Evolutionary conservation across 2,329 filamentous ascomycete genomes (phyloP), one percentile per base, ranked within the genome.

Genomic region (Septoria linicola): DNA sequence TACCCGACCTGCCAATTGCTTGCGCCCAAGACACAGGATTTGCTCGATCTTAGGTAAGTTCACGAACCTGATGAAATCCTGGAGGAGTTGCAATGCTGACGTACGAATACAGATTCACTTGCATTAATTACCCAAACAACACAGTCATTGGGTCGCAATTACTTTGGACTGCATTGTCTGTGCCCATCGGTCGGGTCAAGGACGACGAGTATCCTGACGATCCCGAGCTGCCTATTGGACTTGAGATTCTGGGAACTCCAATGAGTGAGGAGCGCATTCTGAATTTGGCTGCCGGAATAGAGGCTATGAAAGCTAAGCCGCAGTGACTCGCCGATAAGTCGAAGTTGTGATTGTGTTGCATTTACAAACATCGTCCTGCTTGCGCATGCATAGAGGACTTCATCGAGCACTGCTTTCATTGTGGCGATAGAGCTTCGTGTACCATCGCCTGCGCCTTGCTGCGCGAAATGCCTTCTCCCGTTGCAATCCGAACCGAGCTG

Each of bases 1-100:
- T 65, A 69, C 36, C 69, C 69, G 1, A 68, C 68, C 21, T 66
- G 67, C 3, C 59, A 66, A 43, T 55, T 68, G 0, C 62, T 70
- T 8, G 64, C 70, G 8, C 69, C 68, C 3, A 65, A 60, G 16
- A 63, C 66, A 13, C 49, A 64, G 36, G 67, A 70, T 53, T 59
- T 68, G 7, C 53, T 62, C 7, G 63, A 59, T 16, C 43, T 42
- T 41, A 41, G 50, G 55, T 59, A 35, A 44, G 49, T 50, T 16
- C 17, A 7, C n/a, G 8, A 13, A 40, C 16, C 8, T 8, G 8
- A 20, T n/a, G 11, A 11, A n/a, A 10, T 23, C 16, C 13, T n/a
- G 14, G 6, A 17, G 8, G 23, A 5, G 1, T 34, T 4, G 36
- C 13, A 21, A 6, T 23, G 31, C 43, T 53, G 53, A 55, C 35